Percentiles rank a stretch among this genome's conserved stretches.
Evolutionary conservation across 164 flowering plant species (phyloP).

Genomic region (Cinnamomum chago): DNA sequence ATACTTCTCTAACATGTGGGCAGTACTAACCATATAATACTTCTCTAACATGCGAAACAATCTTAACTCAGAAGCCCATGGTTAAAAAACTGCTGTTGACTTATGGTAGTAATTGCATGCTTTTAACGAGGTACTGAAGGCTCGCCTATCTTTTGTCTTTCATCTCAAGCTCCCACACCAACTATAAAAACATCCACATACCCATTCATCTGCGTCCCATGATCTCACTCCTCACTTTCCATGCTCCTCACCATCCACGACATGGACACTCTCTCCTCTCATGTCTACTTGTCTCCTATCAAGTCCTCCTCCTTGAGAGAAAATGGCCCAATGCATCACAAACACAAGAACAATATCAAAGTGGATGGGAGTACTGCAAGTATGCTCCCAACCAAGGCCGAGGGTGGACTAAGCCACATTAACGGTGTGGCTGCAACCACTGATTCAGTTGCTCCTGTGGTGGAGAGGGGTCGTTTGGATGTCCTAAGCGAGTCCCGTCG

Average conservation of each 20-base stretch:
- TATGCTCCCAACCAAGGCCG: conserved; percentile 14
- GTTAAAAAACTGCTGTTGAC: too few species aligned
- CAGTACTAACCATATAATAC: too few species aligned
- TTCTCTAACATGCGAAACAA: too few species aligned
- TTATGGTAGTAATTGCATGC: too few species aligned
- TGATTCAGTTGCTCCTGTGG: conserved; percentile 11
- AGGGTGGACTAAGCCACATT: conserved; percentile 16
- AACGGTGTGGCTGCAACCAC: conserved; percentile 20
- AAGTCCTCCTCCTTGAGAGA: conserved; percentile 21
- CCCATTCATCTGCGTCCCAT: background rate
- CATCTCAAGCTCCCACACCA: background rate
- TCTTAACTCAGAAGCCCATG: too few species aligned
- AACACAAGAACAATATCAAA: conserved; percentile 23
- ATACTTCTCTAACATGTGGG: too few species aligned
- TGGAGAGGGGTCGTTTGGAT: conserved; percentile 10
- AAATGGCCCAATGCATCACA: conserved; percentile 19
- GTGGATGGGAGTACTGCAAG: conserved; percentile 23
- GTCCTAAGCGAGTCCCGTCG: conserved; percentile 18
- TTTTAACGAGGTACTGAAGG: too few species aligned
- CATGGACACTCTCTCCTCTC: conserved; percentile 9
- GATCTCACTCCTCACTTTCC: background rate
- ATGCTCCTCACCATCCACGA: background rate
- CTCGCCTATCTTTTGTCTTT: background rate
- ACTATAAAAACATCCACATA: conserved; percentile 4
- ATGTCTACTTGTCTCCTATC: background rate